A percentile compares a stretch with the other conserved stretches of the same genome.
These are phyloP conservation scores for Pistacia atlantica DNA, from an alignment of 345 rosid genomes.

Conservation along the genomic window DNA sequence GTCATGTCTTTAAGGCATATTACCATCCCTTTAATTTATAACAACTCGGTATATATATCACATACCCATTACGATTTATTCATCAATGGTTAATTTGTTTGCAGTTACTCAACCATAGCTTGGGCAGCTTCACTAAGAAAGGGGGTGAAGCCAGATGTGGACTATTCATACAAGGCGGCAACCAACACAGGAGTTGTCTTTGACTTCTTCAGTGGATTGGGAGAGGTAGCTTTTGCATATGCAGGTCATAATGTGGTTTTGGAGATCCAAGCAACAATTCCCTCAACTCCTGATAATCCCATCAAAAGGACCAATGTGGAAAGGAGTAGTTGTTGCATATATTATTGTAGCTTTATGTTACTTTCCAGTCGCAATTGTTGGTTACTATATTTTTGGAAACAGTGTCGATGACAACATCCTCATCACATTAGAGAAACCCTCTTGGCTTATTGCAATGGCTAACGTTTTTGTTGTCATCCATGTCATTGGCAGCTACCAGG, in stretches of 20 bases:
- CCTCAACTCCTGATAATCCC: constrained; percentile 88
- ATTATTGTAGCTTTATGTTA: constrained; percentile 71
- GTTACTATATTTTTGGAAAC: constrained; percentile 66
- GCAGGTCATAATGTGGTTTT: constrained; percentile 85
- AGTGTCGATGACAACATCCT: constrained; percentile 69
- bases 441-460: constrained; percentile 71
- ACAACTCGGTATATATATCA: no score
- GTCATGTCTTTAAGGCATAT: constrained; percentile 75
- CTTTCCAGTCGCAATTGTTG: constrained; percentile 71
- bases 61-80: background rate
- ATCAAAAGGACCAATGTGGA: constrained; percentile 84
- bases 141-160: constrained; percentile 51
- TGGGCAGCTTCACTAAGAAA: constrained; percentile 52
- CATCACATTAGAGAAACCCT: constrained; percentile 59
- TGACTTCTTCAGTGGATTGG: constrained; percentile 70
- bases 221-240: constrained; percentile 79
- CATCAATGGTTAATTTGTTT: background rate
- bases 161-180: constrained; percentile 52
- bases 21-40: no score
- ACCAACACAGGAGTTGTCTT: constrained; percentile 41
- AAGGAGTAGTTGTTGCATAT: constrained; percentile 76
- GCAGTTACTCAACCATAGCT: constrained; percentile 77
- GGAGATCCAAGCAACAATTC: constrained; percentile 93
- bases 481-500: constrained; percentile 93
- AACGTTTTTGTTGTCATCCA: constrained; percentile 79